These are phyloP conservation scores for Mucor circinelloides DNA, from an alignment of 371 early-diverging fungal species.

Conservation along the genomic window DNA sequence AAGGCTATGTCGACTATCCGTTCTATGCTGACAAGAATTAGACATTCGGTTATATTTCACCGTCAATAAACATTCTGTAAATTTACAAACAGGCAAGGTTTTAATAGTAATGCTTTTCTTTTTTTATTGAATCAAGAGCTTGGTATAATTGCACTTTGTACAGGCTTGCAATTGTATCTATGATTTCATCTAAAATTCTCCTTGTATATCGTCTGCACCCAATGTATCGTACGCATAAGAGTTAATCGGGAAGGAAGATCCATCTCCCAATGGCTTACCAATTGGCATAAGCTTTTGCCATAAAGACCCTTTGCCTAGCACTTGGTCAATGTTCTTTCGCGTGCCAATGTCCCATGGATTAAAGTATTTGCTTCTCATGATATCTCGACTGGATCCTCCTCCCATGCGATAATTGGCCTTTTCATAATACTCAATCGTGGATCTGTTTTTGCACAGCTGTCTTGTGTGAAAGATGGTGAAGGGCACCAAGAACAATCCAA, in stretches of 20 bases:
- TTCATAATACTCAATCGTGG: conserved; percentile 73
- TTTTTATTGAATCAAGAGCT: too few species aligned
- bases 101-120: too few species aligned
- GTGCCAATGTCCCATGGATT: conserved; percentile 69
- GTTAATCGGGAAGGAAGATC: conserved; percentile 45
- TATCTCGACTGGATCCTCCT: conserved; percentile 18
- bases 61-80: too few species aligned
- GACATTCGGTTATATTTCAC: neutral
- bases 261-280: conserved; percentile 51
- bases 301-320: conserved; percentile 51
- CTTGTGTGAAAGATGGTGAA: conserved; percentile 61
- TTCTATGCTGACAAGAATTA: conserved; percentile 4
- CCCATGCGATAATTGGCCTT: conserved; percentile 47
- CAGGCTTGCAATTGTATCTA: too few species aligned
- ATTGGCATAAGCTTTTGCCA: conserved; percentile 65
- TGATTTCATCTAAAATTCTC: neutral
- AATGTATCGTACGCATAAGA: conserved; percentile 52
- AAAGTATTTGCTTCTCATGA: conserved; percentile 49
- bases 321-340: conserved; percentile 56
- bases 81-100: too few species aligned
- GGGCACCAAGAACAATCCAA: conserved; percentile 59
- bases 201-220: conserved; percentile 30
- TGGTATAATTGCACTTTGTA: too few species aligned
- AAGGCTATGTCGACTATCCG: conserved; percentile 21
- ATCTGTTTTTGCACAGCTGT: conserved; percentile 59